phyloP scores from a whole-genome alignment of 202 grass and related monocot species.

The Saccharum hybrid region DNA sequence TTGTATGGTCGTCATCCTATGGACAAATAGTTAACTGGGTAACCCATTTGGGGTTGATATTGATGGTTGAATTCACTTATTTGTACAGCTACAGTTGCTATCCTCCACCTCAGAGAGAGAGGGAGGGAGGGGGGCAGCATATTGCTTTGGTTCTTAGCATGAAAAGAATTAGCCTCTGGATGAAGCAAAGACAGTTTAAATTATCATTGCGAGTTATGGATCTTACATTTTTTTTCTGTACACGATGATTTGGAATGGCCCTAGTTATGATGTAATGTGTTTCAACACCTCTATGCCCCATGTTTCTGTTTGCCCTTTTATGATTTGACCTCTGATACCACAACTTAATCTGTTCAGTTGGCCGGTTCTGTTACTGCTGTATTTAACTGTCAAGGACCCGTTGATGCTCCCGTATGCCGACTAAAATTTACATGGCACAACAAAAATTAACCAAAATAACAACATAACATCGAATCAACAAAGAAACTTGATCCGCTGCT shows the following conservation, averaged over 20 bases:
- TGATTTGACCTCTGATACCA: constrained; percentile 28
- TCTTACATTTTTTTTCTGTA: constrained; percentile 16
- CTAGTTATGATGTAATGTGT: constrained; percentile 37
- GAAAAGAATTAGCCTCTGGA: background rate
- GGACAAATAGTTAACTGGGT: constrained; percentile 7
- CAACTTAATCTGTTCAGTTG: constrained; percentile 61
- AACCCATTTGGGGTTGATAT: constrained; percentile 32
- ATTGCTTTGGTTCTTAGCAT: too few relatives aligned
- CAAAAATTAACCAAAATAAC: constrained; percentile 34
- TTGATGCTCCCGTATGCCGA: constrained; percentile 80
- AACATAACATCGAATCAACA: constrained; percentile 4
- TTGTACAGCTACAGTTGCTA: background rate
- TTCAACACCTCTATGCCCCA: constrained; percentile 15
- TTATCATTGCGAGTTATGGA: constrained; percentile 12
- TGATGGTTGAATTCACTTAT: constrained; percentile 24
- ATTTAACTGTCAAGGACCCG: constrained; percentile 97
- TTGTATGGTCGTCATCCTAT: background rate
- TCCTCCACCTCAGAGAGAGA: too few relatives aligned
- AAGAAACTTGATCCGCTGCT: background rate
- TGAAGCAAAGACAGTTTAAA: constrained; percentile 23
- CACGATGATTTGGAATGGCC: background rate
- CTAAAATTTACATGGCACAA: constrained; percentile 53
- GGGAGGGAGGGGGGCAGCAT: too few relatives aligned
- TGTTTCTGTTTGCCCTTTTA: constrained; percentile 36
- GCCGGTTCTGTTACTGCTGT: constrained; percentile 88